Conservation (phyloP, 495 filamentous ascomycete genomes). For the Neurospora sp. region DNA sequence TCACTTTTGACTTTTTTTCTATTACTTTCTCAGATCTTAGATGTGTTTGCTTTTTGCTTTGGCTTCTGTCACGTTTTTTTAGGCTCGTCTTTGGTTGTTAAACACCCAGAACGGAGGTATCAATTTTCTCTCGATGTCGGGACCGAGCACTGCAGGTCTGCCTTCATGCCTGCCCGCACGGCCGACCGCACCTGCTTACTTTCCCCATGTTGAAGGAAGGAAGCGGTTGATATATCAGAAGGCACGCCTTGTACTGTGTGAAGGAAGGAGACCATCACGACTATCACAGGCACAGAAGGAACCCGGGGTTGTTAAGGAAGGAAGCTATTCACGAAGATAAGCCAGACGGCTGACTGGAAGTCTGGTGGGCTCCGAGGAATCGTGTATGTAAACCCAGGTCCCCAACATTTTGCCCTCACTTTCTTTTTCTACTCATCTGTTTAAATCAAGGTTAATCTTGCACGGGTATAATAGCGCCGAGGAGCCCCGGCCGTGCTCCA, state of each 20-base stretch:
- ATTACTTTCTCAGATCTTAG: fast-evolving
- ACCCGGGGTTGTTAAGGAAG: not conserved
- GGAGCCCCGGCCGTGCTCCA: not conserved
- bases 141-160: not conserved
- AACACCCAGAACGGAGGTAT: not conserved
- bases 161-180: too few species aligned
- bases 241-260: not conserved
- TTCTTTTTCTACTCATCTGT: not conserved
- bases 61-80: not conserved
- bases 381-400: too few species aligned
- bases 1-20: not conserved
- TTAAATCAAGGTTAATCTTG: not conserved
- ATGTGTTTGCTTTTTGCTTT: not conserved
- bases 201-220: not conserved
- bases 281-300: not conserved
- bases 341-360: not conserved
- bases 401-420: not conserved
- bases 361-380: not conserved
- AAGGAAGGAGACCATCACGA: not conserved
- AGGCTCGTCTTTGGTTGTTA: not conserved
- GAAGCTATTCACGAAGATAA: not conserved
- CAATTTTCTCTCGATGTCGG: not conserved
- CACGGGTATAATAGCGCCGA: not conserved
- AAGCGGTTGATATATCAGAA: not conserved
- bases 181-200: too few species aligned